Evolutionary conservation across 2,329 filamentous ascomycete genomes (phyloP), one percentile per base, ranked within the genome.

Genomic region (Alternaria viburni): DNA sequence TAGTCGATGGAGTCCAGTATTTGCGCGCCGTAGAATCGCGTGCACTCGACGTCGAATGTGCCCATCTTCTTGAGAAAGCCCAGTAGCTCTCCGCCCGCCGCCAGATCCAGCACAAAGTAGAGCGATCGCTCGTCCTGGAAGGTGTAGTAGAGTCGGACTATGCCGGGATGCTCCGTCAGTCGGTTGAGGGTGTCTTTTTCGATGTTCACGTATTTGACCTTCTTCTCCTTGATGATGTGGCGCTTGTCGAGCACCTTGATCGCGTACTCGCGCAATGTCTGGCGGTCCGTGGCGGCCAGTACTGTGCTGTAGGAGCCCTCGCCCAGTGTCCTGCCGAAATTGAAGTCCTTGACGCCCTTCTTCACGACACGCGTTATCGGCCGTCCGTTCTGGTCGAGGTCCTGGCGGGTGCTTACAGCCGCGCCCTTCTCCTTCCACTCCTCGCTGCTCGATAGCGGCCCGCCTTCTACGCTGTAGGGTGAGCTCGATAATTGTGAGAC

Each of bases 121-220:
- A 99, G 85, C 4, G 94, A 98, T 21, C 91, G 88, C 78, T 98
- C 95, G 80, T 99, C 96, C 79, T 99, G 96, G 76, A 99, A 99
- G 2, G 96, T 99, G 81, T 99, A 99, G 81, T 98, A 99, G 46
- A 99, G 86, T 66, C 96, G 91, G 61, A 99, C 94, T 63, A 99
- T 95, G 19, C 96, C 96, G 7, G 96, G 96, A 76, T 99, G 96
- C 68, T 99, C 95, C 4, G 95, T 98, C 61, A 99, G 85, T 67
- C 96, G 90, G 77, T 99, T 99, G 59, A 99, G 85, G 0, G 96
- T 98, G 81, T 99, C 95, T 83, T 97, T 97, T 81, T 99, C 96
- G 74, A 99, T 99, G 81, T 98, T 99, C 81, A 99, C 96, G 77
- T 99, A 99, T 85, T 99, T 99, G 76, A 99, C 97, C 86, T 99